Base-by-base conservation (phyloP, 768 basidiomycete species). In the Lactifluus piperatus region DNA sequence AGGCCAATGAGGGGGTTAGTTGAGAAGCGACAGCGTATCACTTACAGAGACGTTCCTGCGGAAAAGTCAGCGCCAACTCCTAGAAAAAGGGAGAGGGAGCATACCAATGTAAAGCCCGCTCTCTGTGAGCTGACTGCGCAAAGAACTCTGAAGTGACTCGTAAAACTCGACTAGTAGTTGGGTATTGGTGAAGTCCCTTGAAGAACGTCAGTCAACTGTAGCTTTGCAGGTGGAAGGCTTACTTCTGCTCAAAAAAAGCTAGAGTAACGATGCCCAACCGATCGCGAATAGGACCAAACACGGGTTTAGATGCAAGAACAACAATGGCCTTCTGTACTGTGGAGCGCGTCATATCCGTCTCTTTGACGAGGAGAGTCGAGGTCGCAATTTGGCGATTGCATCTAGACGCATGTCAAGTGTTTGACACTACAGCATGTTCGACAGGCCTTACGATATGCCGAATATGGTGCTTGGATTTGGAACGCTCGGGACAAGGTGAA, bases 281-380 rank as follows among this genome's bases (percentile, higher is more conserved):
- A 68, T 97, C 94, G 39, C 94, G 83, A 72, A 98, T 91, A 10
- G 93, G 92, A 13, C 97, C 97, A 67, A 95, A 95, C 2, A 94
- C 81, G 0, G 93, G 92, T 68, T 90, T 89, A 13, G 86, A 82
- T 4, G 92, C 94, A 36, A 99, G 77, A 3, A 99, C 90, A 0
- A 98, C 92, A 3, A 99, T 91, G 0, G 97, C 94, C 70, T 98
- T 99, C 71, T 99, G 97, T 0, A 99, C 97, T 9, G 87, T 98
- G 5, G 89, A 92, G 16, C 97, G 84, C 5, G 97, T 98, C 18
- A 98, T 91, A 63, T 97, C 94, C 2, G 81, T 76, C 39, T 83
- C 80, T 68, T 86, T 88, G 48, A 88, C 85, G 4, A 92, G 75
- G 29, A 99, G 78, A 24, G 84, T 78, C 0, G 86, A 79, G 2